Evolutionary conservation across 495 filamentous ascomycete species (phyloP), one percentile per base, ranked within the genome.

Genomic region (Xylaria telfairii): DNA sequence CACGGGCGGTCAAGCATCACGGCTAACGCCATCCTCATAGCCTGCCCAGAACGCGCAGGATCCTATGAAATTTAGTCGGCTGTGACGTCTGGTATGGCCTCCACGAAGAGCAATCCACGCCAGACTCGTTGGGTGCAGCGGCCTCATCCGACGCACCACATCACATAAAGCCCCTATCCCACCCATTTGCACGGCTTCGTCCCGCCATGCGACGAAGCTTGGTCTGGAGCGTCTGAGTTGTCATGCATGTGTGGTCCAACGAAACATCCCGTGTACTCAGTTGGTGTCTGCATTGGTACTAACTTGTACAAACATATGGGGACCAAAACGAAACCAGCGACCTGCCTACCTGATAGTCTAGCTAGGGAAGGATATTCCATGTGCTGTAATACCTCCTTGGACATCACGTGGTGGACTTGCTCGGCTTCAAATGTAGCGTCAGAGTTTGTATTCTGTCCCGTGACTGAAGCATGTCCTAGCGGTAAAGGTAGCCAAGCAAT

Each of bases 171-270:
- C 4, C 0, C 9, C 46, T n/a, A 24, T 39, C 19, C 21, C 28
- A 51, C 46, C 12, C n/a, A 34, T 47, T 34, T 56, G 7, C n/a
- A 59, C 30, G 37, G 10, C 24, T 28, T 3, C 6, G 24, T 34
- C 2, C 26, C n/a, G 24, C 60, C 39, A 21, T 46, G 41, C 26
- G n/a, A 19, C 15, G 37, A 26, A 21, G 7, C 30, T 19, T 49
- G 42, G 41, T 9, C 44, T 32, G 46, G 30, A 17, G 26, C 63
- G 28, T 39, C 46, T 65, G 63, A 65, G 63, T 65, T 53, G 44
- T 65, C 46, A 65, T 53, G 32, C 63, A 65, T 65, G 30, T 65
- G 46, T 41, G 46, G 30, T 39, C 44, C 7, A 34, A 28, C 44
- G 12, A 21, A 30, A 26, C 30, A 37, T 19, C 42, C 13, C 26